phyloP scores from a whole-genome alignment of 257 asterid genomes.

The Przewalskia tangutica region DNA sequence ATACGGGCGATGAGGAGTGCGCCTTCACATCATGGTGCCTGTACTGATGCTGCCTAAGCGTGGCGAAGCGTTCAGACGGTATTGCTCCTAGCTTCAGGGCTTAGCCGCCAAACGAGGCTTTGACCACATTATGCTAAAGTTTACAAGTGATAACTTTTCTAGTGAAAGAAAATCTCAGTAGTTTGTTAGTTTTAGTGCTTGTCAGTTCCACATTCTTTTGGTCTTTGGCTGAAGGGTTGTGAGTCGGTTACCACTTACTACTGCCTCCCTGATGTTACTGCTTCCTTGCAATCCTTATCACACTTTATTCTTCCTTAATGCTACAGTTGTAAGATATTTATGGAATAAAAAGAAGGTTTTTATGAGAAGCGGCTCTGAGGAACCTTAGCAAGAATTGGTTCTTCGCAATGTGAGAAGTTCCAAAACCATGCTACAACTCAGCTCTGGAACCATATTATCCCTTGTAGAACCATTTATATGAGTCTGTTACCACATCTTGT shows the following conservation, averaged over 20 bases:
- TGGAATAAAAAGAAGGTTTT: not conserved
- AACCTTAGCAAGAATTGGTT: not conserved
- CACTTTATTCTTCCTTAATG: not conserved
- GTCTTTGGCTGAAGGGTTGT: not conserved
- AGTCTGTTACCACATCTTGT: not conserved
- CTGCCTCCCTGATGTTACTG: not conserved
- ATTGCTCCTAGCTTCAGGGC: not conserved
- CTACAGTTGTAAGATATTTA: not conserved
- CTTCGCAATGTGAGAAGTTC: not conserved
- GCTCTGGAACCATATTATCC: not conserved
- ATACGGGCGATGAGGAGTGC: not conserved
- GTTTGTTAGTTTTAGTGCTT: not conserved
- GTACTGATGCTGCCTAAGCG: not conserved
- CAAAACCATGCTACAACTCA: constrained; percentile 1
- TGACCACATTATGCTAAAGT: not conserved
- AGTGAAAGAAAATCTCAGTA: not conserved
- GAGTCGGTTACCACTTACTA: not conserved
- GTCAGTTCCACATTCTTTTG: not conserved
- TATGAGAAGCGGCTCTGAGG: not conserved
- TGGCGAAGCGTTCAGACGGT: not conserved
- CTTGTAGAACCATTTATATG: not conserved
- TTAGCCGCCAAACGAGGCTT: not conserved
- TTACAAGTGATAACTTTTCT: not conserved
- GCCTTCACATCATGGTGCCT: not conserved
- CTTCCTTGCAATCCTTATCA: not conserved